phyloP scores from a whole-genome alignment of 2,329 filamentous ascomycete species.

The Trichophyton benhamiae region DNA sequence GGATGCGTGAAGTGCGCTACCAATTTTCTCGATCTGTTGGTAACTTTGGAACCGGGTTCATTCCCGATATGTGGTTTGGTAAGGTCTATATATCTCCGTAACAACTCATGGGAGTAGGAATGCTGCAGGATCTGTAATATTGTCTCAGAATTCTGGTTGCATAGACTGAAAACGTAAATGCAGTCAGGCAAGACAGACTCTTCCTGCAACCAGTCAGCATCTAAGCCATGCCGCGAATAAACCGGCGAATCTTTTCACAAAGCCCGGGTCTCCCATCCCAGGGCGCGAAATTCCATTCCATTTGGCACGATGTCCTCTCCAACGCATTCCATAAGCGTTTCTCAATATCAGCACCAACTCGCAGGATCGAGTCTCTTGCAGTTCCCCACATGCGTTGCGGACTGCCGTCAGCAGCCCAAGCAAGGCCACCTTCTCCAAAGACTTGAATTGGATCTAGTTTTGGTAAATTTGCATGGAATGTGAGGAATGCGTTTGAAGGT shows the following conservation, averaged over 20 bases:
- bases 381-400: constrained; percentile 28
- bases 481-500: constrained; percentile 24
- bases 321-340: constrained; percentile 31
- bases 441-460: constrained; percentile 32
- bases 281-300: constrained; percentile 17
- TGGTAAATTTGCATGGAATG: constrained; percentile 29
- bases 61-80: too few species aligned
- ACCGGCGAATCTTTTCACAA: constrained; percentile 12
- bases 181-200: not conserved
- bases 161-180: not conserved
- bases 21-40: too few species aligned
- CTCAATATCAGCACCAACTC: constrained; percentile 31
- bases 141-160: not conserved
- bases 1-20: not conserved
- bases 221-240: constrained; percentile 12
- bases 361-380: constrained; percentile 22
- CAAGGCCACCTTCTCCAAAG: constrained; percentile 27
- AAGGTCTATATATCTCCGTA: too few species aligned
- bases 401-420: constrained; percentile 26
- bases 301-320: constrained; percentile 29
- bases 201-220: not conserved
- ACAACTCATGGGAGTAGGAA: too few species aligned
- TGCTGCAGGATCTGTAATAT: too few species aligned
- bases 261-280: constrained; percentile 14
- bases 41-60: too few species aligned